Base-by-base conservation (phyloP, 306 rosid species). In the Vigna radiata region DNA sequence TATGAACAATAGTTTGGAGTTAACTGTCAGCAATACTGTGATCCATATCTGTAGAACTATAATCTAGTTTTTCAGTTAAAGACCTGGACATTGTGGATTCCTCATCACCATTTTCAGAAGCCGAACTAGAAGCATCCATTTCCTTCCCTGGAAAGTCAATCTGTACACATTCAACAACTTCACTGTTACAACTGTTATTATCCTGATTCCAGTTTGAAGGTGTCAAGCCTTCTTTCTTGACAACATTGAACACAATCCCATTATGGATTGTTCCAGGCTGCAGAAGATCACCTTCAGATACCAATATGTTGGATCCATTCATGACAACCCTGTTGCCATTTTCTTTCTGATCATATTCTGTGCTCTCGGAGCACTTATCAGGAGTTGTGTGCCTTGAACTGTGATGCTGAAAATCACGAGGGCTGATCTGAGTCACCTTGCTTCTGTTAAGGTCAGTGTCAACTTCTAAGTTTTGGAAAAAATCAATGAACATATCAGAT, bases 281-380 rank as follows among this genome's bases (percentile, higher is more conserved):
- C 86, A 95, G 84, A 78, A 95, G 91, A 89, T 92, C 97, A 65
- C 99, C 99, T 91, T 90, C 99, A 36, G 84, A 84, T 77, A 95
- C 82, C 84, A 68, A 72, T 79, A 92, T 90, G 90, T 91, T 86
- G n/a, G 89, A 81, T 50, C 88, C 81, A 33, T 78, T 90, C 60
- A 17, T 21, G 72, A 83, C 71, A 66, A 59, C 82, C 59, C 82
- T 83, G 82, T 59, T 82, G 68, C 86, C 84, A 47, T 68, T 70
- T 70, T 89, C 96, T 79, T 86, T 82, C 60, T 58, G 77, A 27
- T 86, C 93, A 29, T 48, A 80, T 62, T 87, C 96, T 1, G 86
- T 46, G 81, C 83, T 39, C 48, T 89, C 93, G 0, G 92, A 81
- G 68, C 87, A 79, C 60, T 89, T 79, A 50, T 91, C 97, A 0